Evolutionary conservation across 2,329 filamentous ascomycete genomes (phyloP).

Genomic region (Penicillium capsulatum): DNA sequence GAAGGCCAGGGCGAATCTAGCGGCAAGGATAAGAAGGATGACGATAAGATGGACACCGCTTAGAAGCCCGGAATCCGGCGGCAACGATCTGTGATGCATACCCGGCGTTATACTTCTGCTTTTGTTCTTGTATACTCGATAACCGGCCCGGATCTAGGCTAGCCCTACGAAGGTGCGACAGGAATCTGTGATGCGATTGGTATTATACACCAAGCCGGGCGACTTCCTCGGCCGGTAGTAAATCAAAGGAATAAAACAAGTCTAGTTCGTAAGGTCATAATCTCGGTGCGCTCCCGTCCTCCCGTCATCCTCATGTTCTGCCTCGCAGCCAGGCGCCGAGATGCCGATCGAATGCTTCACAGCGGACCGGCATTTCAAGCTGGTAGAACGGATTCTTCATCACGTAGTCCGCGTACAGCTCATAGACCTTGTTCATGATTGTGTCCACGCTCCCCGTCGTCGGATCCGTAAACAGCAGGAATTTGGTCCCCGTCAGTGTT

Average conservation of each 20-base stretch:
- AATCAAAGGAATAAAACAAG: slow-evolving; percentile 14
- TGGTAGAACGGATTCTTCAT: slow-evolving; percentile 99
- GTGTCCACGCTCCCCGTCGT: slow-evolving; percentile 79
- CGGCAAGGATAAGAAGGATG: slow-evolving; percentile 53
- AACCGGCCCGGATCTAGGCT: slow-evolving; percentile 12
- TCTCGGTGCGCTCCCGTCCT: slow-evolving; percentile 9
- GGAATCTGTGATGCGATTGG: slow-evolving; percentile 18
- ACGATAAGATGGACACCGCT: slow-evolving; percentile 89
- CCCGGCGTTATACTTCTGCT: slow-evolving; percentile 31
- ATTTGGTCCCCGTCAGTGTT: slow-evolving; percentile 91
- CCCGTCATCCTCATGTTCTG: slow-evolving; percentile 40
- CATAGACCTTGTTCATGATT: slow-evolving; percentile 81
- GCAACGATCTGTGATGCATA: slow-evolving; percentile 36
- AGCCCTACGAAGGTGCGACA: slow-evolving; percentile 11
- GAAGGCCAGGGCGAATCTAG: slow-evolving; percentile 66
- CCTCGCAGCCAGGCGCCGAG: slow-evolving; percentile 72
- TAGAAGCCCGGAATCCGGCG: slow-evolving; percentile 39
- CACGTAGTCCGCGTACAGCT: slow-evolving; percentile 92
- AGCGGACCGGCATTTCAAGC: slow-evolving; percentile 92
- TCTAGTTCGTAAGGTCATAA: slow-evolving; percentile 23
- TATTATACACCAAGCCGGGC: slow-evolving; percentile 17
- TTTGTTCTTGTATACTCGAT: slow-evolving; percentile 21
- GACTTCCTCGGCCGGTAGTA: background rate
- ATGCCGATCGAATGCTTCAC: slow-evolving; percentile 90
- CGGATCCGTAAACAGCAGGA: slow-evolving; percentile 88